Evolutionary conservation across 2,329 filamentous ascomycete species (phyloP).

Genomic region (Trichoderma sp.): DNA sequence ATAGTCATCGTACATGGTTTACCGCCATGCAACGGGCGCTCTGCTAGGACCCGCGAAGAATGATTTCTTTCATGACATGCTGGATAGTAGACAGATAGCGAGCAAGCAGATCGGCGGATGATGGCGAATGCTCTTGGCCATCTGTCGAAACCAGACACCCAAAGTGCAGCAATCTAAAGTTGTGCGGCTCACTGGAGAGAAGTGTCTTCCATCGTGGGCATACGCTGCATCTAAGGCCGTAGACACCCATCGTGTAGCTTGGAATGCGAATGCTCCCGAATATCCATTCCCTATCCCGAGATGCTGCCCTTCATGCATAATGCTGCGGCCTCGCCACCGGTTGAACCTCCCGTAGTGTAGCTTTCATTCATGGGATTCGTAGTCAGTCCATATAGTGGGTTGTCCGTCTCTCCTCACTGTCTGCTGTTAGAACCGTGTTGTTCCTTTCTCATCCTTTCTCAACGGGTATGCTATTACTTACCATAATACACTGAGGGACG

Average conservation of each 20-base stretch:
- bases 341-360: slow-evolving; percentile 30
- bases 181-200: not conserved
- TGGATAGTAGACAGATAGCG: not conserved
- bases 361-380: slow-evolving; percentile 23
- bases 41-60: slow-evolving; percentile 45
- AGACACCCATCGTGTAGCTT: slow-evolving; percentile 26
- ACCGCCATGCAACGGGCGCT: slow-evolving; percentile 54
- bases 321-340: slow-evolving; percentile 26
- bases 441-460: not conserved
- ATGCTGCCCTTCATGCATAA: slow-evolving; percentile 24
- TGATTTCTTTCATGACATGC: not conserved
- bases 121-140: not conserved
- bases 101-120: not conserved
- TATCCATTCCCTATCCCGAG: slow-evolving; percentile 27
- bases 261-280: slow-evolving; percentile 30
- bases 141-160: not conserved
- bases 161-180: not conserved
- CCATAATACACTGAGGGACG: slow-evolving; percentile 16
- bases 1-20: not conserved
- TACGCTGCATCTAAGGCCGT: slow-evolving; percentile 26
- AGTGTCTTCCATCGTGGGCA: not conserved
- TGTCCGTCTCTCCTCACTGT: slow-evolving; percentile 27
- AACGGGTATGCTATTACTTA: not conserved
- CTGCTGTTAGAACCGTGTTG: not conserved
- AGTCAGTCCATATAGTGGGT: slow-evolving; percentile 30